A percentile compares a stretch with the other conserved stretches of the same genome.
These are phyloP conservation scores for Gossypium armourianum DNA, from an alignment of 441 rosid species.

Conservation along the genomic window DNA sequence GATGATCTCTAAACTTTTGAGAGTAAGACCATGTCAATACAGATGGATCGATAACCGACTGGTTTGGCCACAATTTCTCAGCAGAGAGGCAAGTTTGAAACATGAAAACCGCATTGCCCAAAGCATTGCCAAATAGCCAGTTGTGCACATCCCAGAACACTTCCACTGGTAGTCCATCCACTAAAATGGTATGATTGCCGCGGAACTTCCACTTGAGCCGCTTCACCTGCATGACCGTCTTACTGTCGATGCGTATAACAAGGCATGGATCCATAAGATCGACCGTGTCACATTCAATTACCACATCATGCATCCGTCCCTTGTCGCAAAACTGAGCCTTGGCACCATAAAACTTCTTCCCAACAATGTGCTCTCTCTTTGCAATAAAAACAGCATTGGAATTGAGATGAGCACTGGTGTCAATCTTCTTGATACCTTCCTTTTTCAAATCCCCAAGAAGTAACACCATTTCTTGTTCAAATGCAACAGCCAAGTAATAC, in stretches of 20 bases:
- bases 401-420: slow-evolving; percentile 24
- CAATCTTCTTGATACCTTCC: slow-evolving; percentile 60
- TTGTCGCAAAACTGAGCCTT: slow-evolving; percentile 55
- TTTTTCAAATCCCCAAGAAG: slow-evolving; percentile 72
- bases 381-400: slow-evolving; percentile 44
- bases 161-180: slow-evolving; percentile 69
- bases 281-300: slow-evolving; percentile 61
- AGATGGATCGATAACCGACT: slow-evolving; percentile 32
- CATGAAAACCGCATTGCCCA: slow-evolving; percentile 77
- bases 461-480: slow-evolving; percentile 49
- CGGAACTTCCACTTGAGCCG: slow-evolving; percentile 82
- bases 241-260: slow-evolving; percentile 58
- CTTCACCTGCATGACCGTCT: slow-evolving; percentile 62
- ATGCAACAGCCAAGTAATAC: slow-evolving; percentile 52
- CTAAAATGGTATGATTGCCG: slow-evolving; percentile 64
- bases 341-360: slow-evolving; percentile 57
- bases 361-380: slow-evolving; percentile 66
- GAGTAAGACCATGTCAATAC: slow-evolving; percentile 41
- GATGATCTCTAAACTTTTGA: slow-evolving; percentile 35
- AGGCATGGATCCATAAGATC: slow-evolving; percentile 61
- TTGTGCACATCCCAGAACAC: slow-evolving; percentile 86
- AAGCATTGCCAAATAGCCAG: slow-evolving; percentile 67
- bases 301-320: slow-evolving; percentile 57
- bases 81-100: slow-evolving; percentile 58
- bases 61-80: slow-evolving; percentile 35